Conservation (phyloP, 805 yeast genomes). For the Saccharomyces cerevisiae region DNA sequence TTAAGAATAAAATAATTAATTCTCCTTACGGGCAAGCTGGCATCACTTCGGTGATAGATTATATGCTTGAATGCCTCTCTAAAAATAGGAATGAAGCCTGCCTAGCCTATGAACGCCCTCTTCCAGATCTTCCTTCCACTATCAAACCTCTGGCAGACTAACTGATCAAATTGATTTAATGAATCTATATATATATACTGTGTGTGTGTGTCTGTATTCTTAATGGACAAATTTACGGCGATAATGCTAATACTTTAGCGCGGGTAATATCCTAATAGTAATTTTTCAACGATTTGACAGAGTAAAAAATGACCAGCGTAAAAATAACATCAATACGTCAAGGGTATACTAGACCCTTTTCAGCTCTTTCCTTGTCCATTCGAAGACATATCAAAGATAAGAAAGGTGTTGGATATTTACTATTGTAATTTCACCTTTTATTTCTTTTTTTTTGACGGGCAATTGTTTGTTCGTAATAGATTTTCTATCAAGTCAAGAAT, state of each 20-base stretch:
- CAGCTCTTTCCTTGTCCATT: background rate
- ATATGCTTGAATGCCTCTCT: constrained; percentile 12
- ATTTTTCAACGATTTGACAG: background rate
- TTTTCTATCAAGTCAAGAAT: background rate
- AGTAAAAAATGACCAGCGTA: background rate
- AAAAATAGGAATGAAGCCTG: background rate
- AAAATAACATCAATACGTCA: background rate
- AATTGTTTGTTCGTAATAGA: background rate
- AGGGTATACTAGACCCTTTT: background rate
- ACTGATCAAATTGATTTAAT: background rate
- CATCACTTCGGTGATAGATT: constrained; percentile 14
- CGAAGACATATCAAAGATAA: background rate
- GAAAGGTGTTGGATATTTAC: background rate
- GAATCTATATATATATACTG: background rate
- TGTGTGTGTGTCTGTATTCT: background rate
- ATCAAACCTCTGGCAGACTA: background rate
- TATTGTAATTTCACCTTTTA: background rate
- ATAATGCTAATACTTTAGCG: background rate
- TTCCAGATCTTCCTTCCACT: background rate
- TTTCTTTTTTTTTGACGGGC: background rate
- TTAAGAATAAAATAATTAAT: constrained; percentile 16
- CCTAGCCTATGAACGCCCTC: background rate
- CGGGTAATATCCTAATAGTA: background rate
- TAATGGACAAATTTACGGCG: background rate
- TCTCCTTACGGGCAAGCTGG: constrained; percentile 17